phyloP scores from a whole-genome alignment of 2,329 filamentous ascomycete genomes.

The Camptophora hylomeconis region DNA sequence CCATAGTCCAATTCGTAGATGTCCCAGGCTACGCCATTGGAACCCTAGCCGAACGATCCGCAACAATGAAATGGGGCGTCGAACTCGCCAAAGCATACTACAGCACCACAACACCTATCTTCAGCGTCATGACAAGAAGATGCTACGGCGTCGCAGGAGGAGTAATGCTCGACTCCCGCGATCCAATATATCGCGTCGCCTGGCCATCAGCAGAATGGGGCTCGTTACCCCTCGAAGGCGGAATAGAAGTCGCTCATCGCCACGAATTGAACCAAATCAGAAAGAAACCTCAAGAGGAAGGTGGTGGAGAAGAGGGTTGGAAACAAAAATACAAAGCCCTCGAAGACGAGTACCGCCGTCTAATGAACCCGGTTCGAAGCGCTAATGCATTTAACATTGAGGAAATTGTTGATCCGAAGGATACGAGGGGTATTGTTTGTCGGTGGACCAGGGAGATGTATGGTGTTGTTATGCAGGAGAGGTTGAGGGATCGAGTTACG shows the following conservation, averaged over 20 bases:
- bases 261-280: conserved; percentile 38
- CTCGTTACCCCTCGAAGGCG: conserved; percentile 48
- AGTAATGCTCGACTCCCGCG: conserved; percentile 49
- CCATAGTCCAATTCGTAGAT: conserved; percentile 51
- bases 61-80: conserved; percentile 53
- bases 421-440: conserved; percentile 42
- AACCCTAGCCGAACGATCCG: conserved; percentile 47
- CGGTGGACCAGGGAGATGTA: conserved; percentile 46
- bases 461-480: conserved; percentile 36
- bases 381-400: conserved; percentile 52
- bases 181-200: conserved; percentile 47
- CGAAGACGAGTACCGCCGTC: conserved; percentile 44
- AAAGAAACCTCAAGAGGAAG: conserved; percentile 33
- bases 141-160: conserved; percentile 53
- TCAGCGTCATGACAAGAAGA: conserved; percentile 48
- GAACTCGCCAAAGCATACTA: conserved; percentile 49
- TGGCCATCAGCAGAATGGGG: conserved; percentile 55
- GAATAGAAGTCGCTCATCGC: conserved; percentile 51
- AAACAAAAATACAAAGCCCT: conserved; percentile 42
- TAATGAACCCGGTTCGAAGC: conserved; percentile 53
- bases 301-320: conserved; percentile 38
- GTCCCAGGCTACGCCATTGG: conserved; percentile 52
- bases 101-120: conserved; percentile 49
- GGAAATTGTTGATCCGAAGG: conserved; percentile 51
- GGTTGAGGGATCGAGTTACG: conserved; percentile 30